Conservation (phyloP, 2,329 filamentous ascomycete genomes). For the Xylaria sp. region DNA sequence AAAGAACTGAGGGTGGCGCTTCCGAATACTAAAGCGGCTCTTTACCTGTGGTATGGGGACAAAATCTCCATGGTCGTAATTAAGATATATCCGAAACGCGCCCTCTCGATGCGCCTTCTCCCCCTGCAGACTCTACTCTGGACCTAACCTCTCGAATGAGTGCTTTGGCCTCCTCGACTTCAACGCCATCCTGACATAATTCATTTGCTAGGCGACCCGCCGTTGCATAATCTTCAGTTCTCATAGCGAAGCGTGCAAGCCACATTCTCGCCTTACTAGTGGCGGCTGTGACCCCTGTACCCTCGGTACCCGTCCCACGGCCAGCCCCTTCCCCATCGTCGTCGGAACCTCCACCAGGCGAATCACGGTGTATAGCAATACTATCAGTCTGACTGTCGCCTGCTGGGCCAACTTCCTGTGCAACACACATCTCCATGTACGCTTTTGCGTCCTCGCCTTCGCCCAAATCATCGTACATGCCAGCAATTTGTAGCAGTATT, state of each 20-base stretch:
- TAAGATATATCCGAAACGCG: background rate
- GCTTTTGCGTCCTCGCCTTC: slow-evolving; percentile 81
- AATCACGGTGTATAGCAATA: slow-evolving; percentile 62
- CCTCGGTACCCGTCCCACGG: slow-evolving; percentile 43
- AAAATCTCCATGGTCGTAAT: background rate
- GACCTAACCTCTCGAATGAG: slow-evolving; percentile 85
- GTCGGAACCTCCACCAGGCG: slow-evolving; percentile 48
- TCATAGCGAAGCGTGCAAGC: slow-evolving; percentile 84
- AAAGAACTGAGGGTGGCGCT: background rate
- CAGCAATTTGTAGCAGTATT: slow-evolving; percentile 85
- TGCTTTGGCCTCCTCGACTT: slow-evolving; percentile 96
- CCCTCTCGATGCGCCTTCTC: slow-evolving; percentile 9
- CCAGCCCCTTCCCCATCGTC: slow-evolving; percentile 45
- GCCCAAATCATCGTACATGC: slow-evolving; percentile 81
- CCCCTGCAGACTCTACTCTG: slow-evolving; percentile 61
- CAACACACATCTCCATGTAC: slow-evolving; percentile 95
- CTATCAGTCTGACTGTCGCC: slow-evolving; percentile 54
- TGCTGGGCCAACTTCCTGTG: slow-evolving; percentile 77
- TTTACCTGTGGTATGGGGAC: background rate
- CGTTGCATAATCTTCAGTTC: slow-evolving; percentile 73
- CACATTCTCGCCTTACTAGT: slow-evolving; percentile 94
- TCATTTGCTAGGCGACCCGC: slow-evolving; percentile 86
- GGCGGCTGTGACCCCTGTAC: slow-evolving; percentile 86
- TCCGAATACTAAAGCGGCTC: background rate
- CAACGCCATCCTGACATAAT: slow-evolving; percentile 92